Evolutionary conservation across 2,329 filamentous ascomycete species (phyloP).

Genomic region (Venturia carpophila): DNA sequence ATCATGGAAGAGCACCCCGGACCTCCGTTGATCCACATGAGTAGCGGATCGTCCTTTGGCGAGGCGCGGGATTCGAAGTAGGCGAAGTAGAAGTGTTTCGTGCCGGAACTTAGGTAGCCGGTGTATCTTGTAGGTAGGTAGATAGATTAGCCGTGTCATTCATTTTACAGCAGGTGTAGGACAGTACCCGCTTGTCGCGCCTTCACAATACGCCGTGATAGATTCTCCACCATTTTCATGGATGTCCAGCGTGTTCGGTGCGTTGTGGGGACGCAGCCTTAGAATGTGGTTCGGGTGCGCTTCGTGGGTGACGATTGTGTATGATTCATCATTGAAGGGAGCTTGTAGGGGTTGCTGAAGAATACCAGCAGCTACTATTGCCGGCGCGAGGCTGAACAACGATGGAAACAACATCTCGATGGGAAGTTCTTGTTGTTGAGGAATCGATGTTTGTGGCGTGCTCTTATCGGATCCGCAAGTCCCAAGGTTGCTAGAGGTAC

Average conservation of each 20-base stretch:
- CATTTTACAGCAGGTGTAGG: not conserved
- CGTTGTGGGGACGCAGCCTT: conserved; percentile 10
- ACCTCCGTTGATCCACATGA: conserved; percentile 45
- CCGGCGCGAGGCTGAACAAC: not conserved
- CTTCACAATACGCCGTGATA: conserved; percentile 2
- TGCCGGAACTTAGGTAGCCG: conserved; percentile 32
- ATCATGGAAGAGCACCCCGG: conserved; percentile 48
- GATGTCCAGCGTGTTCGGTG: not conserved
- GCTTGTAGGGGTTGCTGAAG: not conserved
- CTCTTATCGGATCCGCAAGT: conserved; percentile 4
- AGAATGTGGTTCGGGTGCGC: conserved; percentile 6
- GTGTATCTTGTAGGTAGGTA: conserved; percentile 28
- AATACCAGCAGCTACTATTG: not conserved
- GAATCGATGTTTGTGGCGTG: not conserved
- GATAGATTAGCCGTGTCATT: too few relatives aligned
- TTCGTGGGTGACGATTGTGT: conserved; percentile 14
- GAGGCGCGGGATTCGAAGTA: conserved; percentile 36
- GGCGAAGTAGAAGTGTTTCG: conserved; percentile 41
- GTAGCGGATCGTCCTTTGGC: conserved; percentile 31
- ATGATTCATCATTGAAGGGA: conserved; percentile 5
- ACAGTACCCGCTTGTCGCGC: not conserved
- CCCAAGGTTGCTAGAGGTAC: not conserved
- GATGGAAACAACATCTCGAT: not conserved
- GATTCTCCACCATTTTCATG: conserved; percentile 20
- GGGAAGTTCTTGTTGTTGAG: not conserved